Evolutionary conservation across 2,329 filamentous ascomycete species (phyloP), one percentile per base, ranked within the genome.

Genomic region (Teratosphaeria pseudoeucalypti): DNA sequence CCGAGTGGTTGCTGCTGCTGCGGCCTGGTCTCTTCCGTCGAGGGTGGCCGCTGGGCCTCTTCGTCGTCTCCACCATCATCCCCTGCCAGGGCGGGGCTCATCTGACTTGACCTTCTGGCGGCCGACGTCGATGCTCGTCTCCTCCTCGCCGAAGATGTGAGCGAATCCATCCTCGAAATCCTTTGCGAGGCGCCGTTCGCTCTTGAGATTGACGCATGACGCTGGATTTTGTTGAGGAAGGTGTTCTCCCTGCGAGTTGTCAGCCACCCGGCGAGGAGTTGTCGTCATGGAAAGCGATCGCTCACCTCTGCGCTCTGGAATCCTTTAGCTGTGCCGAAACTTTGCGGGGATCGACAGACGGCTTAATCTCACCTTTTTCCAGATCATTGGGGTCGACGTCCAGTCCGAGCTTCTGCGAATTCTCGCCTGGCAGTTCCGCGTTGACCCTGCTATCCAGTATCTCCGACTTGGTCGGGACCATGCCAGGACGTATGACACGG

Each of bases 401-500:
- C 16, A 75, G 60, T 10, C 73, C 74, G 1, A 71, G 58, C 16
- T 65, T 64, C 27, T 66, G 61, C 11, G 60, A 64, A 23, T 69
- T 63, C 59, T 66, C 64, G 12, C 58, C 63, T 11, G 67, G 67
- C 19, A 66, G 34, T 19, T 67, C 60, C 14, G 64, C 53, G n/a
- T 63, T 58, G 27, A 61, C 32, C 19, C 64, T 54, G 58, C 61
- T 78, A 73, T 47, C 73, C 71, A 59, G 70, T 69, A 68, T 58
- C 54, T 69, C 68, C 7, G 58, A 57, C 43, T 58, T 58, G 0
- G 76, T 76, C 0, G 78, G 78, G 1, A 81, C 75, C 80, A 82
- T 82, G 11, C 80, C 80, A 23, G 77, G 73, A 43, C 81, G 74
- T 57, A 82, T 73, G 0, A 82, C 80, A 62, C 79, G 79, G 34